A percentile compares a stretch with the other conserved stretches of the same genome.
Evolutionary conservation across 768 basidiomycete genomes (phyloP).

Genomic region (Kwoniella bestiolae): DNA sequence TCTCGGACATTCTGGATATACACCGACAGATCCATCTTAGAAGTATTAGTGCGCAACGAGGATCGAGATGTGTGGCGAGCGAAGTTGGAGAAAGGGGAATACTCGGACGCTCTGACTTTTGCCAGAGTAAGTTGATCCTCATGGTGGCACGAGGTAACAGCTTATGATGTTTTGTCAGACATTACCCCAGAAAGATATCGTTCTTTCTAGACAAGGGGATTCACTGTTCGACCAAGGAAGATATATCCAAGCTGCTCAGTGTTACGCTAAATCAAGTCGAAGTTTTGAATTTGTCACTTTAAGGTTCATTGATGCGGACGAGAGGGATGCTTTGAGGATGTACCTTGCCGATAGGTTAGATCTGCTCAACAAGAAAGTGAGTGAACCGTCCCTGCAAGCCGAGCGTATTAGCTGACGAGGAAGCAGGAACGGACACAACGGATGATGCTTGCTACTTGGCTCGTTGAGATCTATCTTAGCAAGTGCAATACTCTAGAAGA

Average conservation of each 20-base stretch:
- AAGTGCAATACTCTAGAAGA: slow-evolving; percentile 97
- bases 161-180: slow-evolving; percentile 56
- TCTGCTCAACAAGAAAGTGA: slow-evolving; percentile 76
- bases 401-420: not conserved
- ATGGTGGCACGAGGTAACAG: slow-evolving; percentile 5
- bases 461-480: slow-evolving; percentile 94
- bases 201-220: slow-evolving; percentile 81
- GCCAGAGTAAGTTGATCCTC: slow-evolving; percentile 68
- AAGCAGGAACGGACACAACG: slow-evolving; percentile 84
- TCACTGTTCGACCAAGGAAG: slow-evolving; percentile 75
- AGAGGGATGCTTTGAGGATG: slow-evolving; percentile 85
- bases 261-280: slow-evolving; percentile 75
- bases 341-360: slow-evolving; percentile 88
- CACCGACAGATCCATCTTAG: slow-evolving; percentile 85
- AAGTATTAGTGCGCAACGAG: slow-evolving; percentile 82
- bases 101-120: slow-evolving; percentile 76
- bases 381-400: slow-evolving; percentile 44
- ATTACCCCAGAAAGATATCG: slow-evolving; percentile 73
- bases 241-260: slow-evolving; percentile 89
- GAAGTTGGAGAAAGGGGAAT: slow-evolving; percentile 76
- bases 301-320: slow-evolving; percentile 84
- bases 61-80: slow-evolving; percentile 94
- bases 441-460: slow-evolving; percentile 98
- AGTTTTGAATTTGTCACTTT: slow-evolving; percentile 93
- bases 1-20: slow-evolving; percentile 93